phyloP scores from a whole-genome alignment of 2,329 filamentous ascomycete genomes.

The Chrysoporthe austroafricana region DNA sequence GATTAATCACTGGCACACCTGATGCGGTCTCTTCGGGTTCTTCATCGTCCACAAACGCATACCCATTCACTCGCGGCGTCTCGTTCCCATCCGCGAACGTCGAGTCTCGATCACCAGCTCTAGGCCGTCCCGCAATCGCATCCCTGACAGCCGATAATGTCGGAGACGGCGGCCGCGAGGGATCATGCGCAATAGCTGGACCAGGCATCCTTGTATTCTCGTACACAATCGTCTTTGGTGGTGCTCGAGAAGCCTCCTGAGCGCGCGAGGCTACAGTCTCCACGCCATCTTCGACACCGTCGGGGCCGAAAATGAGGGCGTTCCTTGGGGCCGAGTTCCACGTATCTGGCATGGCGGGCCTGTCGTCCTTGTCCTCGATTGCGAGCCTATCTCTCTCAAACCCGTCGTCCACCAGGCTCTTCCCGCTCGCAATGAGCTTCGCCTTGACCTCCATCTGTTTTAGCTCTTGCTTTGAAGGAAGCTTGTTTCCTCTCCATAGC shows the following conservation, averaged over 20 bases:
- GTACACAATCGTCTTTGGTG: constrained; percentile 78
- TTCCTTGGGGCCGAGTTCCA: constrained; percentile 81
- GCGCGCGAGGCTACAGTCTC: constrained; percentile 69
- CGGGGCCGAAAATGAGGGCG: constrained; percentile 81
- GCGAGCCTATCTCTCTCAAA: constrained; percentile 62
- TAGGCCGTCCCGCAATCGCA: constrained; percentile 76
- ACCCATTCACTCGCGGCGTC: constrained; percentile 90
- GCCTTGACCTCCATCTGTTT: constrained; percentile 66
- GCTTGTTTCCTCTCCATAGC: constrained; percentile 87
- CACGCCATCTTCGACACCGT: constrained; percentile 62
- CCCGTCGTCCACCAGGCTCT: constrained; percentile 58
- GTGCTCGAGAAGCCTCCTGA: constrained; percentile 72
- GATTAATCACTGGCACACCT: constrained; percentile 51
- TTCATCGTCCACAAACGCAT: constrained; percentile 89
- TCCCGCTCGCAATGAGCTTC: constrained; percentile 50
- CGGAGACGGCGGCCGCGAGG: constrained; percentile 70
- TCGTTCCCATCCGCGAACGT: constrained; percentile 64
- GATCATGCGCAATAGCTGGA: constrained; percentile 43
- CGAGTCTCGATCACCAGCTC: constrained; percentile 65
- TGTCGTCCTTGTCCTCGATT: constrained; percentile 68
- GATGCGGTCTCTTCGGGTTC: constrained; percentile 52
- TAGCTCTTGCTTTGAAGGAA: constrained; percentile 78
- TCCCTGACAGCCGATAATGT: constrained; percentile 83
- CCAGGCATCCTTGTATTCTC: constrained; percentile 79
- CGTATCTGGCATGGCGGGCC: constrained; percentile 75